Base-by-base conservation (phyloP, 1,139 yeast species). In the Kodamaea anthophila region DNA sequence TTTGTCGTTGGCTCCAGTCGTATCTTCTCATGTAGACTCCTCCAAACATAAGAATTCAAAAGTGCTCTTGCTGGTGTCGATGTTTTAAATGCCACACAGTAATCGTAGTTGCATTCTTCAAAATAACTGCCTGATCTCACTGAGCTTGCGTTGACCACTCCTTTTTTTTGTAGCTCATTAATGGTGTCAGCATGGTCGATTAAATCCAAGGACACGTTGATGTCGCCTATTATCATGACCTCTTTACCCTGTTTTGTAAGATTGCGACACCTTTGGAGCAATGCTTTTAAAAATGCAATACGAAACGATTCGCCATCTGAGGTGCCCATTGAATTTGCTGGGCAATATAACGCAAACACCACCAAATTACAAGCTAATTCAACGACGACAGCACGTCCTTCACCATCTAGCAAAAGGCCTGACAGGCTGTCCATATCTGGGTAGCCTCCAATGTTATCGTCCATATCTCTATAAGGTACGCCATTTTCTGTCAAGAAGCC, bases 221-320 rank as follows among this genome's bases (percentile, higher is more conserved):
- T 66, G 48, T 91, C 98, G 2, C 98, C 98, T 74, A 87, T 65
- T 1, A 91, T 57, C 1, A 91, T 59, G 2, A 91, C 86, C 15
- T 74, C 60, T 43, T 80, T 82, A 0, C 86, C 87, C 3, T 46
- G 43, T 16, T 34, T 34, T 13, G 60, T 53, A 31, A 88, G 60
- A 24, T 67, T 68, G 23, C 70, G 56, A 13, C 86, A 70, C 31
- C 98, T 62, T 30, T 64, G 52, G 28, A 86, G 70, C 30, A 91
- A 51, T 1, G 71, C 54, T 11, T 61, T 58, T 34, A 84, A 60
- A 46, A 84, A 91, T 9, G 59, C 51, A 25, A 74, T 47, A 26
- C 95, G 58, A 43, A 64, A 81, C 12, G 52, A 53, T 35, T 79
- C 83, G 8, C 93, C 93, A 30, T 77, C 84, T 4, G 77, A 87